phyloP scores from a whole-genome alignment of 1,284 basidiomycete species.

The Naganishia liquefaciens region DNA sequence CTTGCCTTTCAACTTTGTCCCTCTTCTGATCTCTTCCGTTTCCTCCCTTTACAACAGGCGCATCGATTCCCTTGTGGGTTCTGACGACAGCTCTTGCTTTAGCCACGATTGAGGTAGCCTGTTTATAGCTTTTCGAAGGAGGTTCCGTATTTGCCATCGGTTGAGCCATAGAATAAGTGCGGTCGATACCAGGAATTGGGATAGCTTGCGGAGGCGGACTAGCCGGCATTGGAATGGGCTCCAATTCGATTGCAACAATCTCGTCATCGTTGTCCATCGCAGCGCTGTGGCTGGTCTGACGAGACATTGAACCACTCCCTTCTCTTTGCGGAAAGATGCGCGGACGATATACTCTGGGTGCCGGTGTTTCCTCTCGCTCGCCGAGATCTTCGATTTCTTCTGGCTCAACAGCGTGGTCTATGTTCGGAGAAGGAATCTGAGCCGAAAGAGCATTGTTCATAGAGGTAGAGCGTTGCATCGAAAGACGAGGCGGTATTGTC shows the following conservation, averaged over 20 bases:
- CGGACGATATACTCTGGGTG: neutral
- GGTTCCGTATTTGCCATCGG: slow-evolving; percentile 13
- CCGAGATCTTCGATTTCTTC: slow-evolving; percentile 20
- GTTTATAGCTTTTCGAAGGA: slow-evolving; percentile 7
- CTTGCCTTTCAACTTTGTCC: slow-evolving; percentile 38
- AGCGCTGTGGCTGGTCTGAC: neutral
- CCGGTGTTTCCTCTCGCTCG: slow-evolving; percentile 15
- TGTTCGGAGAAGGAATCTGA: neutral
- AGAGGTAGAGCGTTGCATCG: slow-evolving; percentile 2
- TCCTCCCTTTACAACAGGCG: neutral
- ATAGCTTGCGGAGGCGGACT: slow-evolving; percentile 3
- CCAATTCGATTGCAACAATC: slow-evolving; percentile 14
- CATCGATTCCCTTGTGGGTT: slow-evolving; percentile 5
- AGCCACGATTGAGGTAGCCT: slow-evolving; percentile 1
- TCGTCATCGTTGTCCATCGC: slow-evolving; percentile 22
- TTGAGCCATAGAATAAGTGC: slow-evolving; percentile 14
- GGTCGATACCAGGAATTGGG: neutral
- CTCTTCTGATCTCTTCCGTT: neutral
- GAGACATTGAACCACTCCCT: neutral
- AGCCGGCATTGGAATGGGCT: slow-evolving; percentile 16
- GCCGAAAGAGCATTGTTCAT: slow-evolving; percentile 1
- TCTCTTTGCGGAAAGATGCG: neutral
- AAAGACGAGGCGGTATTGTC: slow-evolving; percentile 3
- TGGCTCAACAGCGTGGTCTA: neutral
- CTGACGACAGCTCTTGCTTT: slow-evolving; percentile 4